Evolutionary conservation across 192 early-diverging fungal species (phyloP), one percentile per base, ranked within the genome.

Genomic region (Gorgonomyces haynaldii): DNA sequence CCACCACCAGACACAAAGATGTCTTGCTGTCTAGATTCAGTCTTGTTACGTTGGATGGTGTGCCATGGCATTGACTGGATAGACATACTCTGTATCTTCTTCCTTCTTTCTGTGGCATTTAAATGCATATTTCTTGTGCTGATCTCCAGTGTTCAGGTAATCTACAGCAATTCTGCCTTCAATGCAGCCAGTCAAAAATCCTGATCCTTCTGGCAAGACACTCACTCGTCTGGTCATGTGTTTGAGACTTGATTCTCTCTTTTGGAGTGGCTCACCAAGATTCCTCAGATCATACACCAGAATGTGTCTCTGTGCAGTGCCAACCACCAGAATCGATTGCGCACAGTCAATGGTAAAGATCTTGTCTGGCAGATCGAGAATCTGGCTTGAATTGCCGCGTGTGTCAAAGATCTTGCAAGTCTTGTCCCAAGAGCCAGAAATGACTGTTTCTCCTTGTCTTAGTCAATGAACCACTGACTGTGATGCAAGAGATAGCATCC

Each of bases 1-100:
- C 87, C 82, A 19, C 95, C 95, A 30, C 95, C 95, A 9, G 95
- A 88, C 21, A 84, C 91, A 79, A 98, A 96, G 13, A 90, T 96
- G 55, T 88, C 86, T 55, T 88, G 73, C 8, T 83, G 83, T 59
- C 22, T 37, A 53, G 30, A 1, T 12, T 20, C 4, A 27, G 16
- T 27, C 27, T 20, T 29, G 72, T 61, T 73, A 84, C 84, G 69
- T 77, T 4, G 90, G 91, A 61, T 96, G 88, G 57, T 86, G 94
- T 3, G 91, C 84, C 28, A 98, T 42, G 3, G 91, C 77, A 52
- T 98, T 91, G 30, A 94, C 94, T 8, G 94, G 88, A 52, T 89
- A 94, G 6, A 98, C 82, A 29, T 74, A 66, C 28, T 95, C 90
- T 8, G 79, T 67, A 9, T 79, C 87, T 45, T 88, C 81, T 8